Evolutionary conservation across 2,329 filamentous ascomycete species (phyloP).

Genomic region (Arthroderma sp.): DNA sequence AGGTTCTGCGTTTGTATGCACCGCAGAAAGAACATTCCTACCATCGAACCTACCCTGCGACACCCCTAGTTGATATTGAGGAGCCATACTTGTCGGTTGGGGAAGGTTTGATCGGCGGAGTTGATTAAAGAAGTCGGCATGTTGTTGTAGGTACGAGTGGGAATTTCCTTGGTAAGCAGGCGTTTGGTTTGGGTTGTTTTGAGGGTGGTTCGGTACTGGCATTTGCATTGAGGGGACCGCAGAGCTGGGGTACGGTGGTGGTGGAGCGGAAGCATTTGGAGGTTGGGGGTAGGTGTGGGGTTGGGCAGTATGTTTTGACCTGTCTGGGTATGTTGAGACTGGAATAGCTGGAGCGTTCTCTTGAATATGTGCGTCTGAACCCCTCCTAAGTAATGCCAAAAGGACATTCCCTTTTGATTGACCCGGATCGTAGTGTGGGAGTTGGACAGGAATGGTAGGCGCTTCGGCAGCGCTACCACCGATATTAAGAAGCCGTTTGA

Average conservation of each 20-base stretch:
- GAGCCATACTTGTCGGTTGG: not conserved
- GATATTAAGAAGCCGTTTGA: constrained; percentile 38
- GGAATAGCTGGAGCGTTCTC: constrained; percentile 15
- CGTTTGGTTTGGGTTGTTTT: too few relatives aligned
- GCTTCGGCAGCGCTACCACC: constrained; percentile 15
- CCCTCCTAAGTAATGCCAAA: constrained; percentile 41
- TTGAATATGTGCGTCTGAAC: constrained; percentile 19
- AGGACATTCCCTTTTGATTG: constrained; percentile 38
- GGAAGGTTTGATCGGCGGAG: too few relatives aligned
- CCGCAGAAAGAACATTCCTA: too few relatives aligned
- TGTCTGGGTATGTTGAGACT: constrained; percentile 5
- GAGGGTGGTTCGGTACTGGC: too few relatives aligned
- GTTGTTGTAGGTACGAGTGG: too few relatives aligned
- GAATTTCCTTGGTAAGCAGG: too few relatives aligned
- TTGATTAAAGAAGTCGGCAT: too few relatives aligned
- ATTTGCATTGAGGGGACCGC: too few relatives aligned
- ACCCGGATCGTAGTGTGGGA: constrained; percentile 5
- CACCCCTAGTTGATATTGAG: not conserved
- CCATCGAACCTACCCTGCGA: too few relatives aligned
- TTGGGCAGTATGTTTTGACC: not conserved
- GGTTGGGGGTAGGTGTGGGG: constrained; percentile 1
- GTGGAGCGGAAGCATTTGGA: too few relatives aligned
- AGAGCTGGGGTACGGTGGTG: too few relatives aligned
- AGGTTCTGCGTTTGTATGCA: too few relatives aligned
- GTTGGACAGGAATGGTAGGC: not conserved